A percentile compares a stretch with the other conserved stretches of the same genome.
Conservation (phyloP, 2,329 filamentous ascomycete genomes). For the Fusarium equiseti region DNA sequence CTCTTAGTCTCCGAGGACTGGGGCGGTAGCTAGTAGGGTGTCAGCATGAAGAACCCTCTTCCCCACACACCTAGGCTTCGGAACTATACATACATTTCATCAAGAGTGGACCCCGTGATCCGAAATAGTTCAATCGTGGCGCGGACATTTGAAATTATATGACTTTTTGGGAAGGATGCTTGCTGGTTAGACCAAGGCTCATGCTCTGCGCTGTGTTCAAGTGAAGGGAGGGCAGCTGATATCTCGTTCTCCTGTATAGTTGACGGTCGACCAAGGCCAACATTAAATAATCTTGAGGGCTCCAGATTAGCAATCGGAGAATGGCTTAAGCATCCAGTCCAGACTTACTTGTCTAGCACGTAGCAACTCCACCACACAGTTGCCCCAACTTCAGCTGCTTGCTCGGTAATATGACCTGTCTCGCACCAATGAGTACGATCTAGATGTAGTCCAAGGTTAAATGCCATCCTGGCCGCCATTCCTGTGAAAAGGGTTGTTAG, state of each 20-base stretch:
- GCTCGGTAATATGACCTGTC: background rate
- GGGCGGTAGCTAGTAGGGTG: background rate
- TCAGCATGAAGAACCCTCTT: background rate
- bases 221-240: background rate
- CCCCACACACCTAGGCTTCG: accelerated
- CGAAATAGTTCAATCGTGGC: background rate
- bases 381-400: background rate
- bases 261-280: background rate
- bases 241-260: background rate
- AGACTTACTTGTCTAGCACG: background rate
- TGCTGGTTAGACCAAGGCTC: background rate
- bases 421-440: background rate
- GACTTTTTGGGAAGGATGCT: background rate
- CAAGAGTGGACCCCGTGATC: background rate
- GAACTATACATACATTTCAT: background rate
- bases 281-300: background rate
- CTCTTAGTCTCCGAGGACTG: background rate
- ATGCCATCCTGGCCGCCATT: background rate
- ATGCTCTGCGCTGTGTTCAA: background rate
- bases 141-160: background rate
- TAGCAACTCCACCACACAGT: slow-evolving; percentile 5
- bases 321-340: accelerated
- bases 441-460: background rate
- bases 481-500: background rate
- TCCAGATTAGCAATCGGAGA: background rate